A percentile compares a stretch with the other conserved stretches of the same genome.
These are phyloP conservation scores for Colletotrichum tropicale DNA, from an alignment of 2,329 filamentous ascomycete species.

Conservation along the genomic window DNA sequence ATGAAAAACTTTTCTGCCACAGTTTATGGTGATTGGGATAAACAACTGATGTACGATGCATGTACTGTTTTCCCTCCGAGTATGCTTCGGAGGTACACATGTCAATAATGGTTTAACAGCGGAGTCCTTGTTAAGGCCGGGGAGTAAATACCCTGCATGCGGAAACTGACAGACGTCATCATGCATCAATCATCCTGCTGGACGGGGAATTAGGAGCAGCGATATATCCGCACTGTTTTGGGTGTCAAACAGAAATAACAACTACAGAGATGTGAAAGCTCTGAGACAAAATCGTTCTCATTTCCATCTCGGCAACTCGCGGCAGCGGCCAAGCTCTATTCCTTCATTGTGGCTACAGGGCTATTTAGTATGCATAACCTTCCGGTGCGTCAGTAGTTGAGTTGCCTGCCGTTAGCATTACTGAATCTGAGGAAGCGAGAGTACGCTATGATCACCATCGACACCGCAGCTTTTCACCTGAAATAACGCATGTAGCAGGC, in stretches of 20 bases:
- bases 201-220: background rate
- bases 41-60: background rate
- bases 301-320: background rate
- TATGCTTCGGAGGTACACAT: background rate
- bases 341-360: background rate
- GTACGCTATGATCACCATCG: background rate
- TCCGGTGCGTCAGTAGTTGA: background rate
- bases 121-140: background rate
- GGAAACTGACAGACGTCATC: background rate
- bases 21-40: background rate
- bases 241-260: background rate
- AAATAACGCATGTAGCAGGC: background rate
- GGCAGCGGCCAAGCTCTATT: background rate
- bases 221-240: background rate
- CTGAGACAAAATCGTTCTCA: background rate
- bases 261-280: background rate
- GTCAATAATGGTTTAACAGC: background rate
- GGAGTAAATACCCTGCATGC: background rate
- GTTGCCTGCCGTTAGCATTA: background rate
- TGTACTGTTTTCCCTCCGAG: background rate
- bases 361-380: background rate
- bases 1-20: background rate
- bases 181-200: background rate
- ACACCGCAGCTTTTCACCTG: background rate
- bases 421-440: background rate